phyloP scores from a whole-genome alignment of 768 basidiomycete genomes.

The Psilocybe azurescens region DNA sequence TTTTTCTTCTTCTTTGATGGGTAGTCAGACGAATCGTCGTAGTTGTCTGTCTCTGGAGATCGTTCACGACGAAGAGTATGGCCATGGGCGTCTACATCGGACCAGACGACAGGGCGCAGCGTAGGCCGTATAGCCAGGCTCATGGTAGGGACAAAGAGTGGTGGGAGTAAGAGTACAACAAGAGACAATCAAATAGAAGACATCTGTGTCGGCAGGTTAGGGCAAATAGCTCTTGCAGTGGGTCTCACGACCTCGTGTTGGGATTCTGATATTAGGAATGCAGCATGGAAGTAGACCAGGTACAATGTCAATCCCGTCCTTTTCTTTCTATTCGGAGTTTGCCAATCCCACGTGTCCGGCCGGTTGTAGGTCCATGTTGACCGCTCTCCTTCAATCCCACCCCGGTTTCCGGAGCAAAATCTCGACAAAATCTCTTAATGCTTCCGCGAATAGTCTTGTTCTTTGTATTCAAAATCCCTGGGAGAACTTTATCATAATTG shows the following conservation, averaged over 20 bases:
- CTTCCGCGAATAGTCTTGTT: too few relatives aligned
- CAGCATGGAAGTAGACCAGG: constrained; percentile 13
- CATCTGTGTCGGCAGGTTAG: constrained; percentile 6
- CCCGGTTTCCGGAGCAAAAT: neutral
- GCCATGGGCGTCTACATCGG: constrained; percentile 27
- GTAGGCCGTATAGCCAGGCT: constrained; percentile 22
- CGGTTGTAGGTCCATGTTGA: constrained; percentile 34
- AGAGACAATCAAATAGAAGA: constrained; percentile 10
- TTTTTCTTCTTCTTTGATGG: constrained; percentile 19
- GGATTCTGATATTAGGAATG: constrained; percentile 11
- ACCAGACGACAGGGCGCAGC: constrained; percentile 32
- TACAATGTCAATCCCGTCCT: constrained; percentile 14
- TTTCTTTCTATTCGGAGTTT: constrained; percentile 14
- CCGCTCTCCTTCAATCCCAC: neutral
- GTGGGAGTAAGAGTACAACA: constrained; percentile 11
- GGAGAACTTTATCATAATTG: neutral
- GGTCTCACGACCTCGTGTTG: constrained; percentile 19
- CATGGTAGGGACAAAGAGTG: constrained; percentile 12
- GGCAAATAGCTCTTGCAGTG: neutral
- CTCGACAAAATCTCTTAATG: neutral
- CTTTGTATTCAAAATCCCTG: too few relatives aligned
- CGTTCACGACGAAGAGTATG: constrained; percentile 23
- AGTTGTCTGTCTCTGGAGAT: constrained; percentile 13
- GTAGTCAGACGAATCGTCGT: constrained; percentile 8
- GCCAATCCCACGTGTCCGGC: constrained; percentile 21